Conservation (phyloP, 148 eudicot genomes). For the Pharnaceum exiguum region DNA sequence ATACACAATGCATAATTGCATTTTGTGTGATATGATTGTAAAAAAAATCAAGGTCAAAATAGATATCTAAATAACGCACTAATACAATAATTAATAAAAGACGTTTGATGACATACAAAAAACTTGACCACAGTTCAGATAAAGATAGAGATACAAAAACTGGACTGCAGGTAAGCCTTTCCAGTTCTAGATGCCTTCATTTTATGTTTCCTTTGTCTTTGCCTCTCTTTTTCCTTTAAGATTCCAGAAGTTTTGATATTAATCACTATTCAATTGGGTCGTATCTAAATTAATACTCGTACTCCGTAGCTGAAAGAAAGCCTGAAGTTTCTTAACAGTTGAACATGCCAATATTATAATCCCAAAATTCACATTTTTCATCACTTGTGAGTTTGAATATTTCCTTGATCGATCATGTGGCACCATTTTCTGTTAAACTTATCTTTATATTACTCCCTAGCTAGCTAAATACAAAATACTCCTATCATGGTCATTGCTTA, state of each 20-base stretch:
- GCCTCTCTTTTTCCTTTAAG: not conserved
- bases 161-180: no score
- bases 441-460: no score
- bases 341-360: conserved; percentile 3
- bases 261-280: conserved; percentile 10
- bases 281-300: conserved; percentile 7
- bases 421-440: not conserved
- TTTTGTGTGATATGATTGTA: no score
- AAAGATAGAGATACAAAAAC: no score
- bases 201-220: conserved; percentile 4
- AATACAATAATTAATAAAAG: no score
- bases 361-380: conserved; percentile 4
- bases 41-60: no score
- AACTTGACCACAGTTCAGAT: no score
- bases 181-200: no score
- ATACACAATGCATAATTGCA: no score
- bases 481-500: not conserved
- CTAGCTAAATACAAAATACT: no score
- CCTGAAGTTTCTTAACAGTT: conserved; percentile 14
- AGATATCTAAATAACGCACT: no score
- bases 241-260: conserved; percentile 27
- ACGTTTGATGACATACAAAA: no score
- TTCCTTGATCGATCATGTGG: not conserved
- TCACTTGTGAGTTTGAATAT: not conserved
- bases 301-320: not conserved